These are phyloP conservation scores for Lipomyces anomalus DNA, from an alignment of 805 yeast genomes.

Conservation along the genomic window DNA sequence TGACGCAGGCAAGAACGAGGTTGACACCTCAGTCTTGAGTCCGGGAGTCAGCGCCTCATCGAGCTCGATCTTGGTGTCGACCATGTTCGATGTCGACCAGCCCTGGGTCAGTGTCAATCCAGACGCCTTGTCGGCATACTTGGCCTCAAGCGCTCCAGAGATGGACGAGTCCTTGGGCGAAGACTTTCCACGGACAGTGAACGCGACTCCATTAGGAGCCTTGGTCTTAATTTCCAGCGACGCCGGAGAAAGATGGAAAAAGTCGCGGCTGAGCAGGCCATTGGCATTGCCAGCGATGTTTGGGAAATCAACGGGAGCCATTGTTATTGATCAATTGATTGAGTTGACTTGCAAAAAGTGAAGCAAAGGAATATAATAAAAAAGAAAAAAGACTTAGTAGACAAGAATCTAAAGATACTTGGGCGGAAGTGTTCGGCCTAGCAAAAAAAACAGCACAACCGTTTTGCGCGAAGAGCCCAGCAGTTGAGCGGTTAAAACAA, in stretches of 20 bases:
- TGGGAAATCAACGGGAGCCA: slow-evolving; percentile 86
- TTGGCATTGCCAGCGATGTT: slow-evolving; percentile 91
- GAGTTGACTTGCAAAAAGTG: too few relatives aligned
- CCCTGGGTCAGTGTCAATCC: slow-evolving; percentile 95
- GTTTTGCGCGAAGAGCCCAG: too few relatives aligned
- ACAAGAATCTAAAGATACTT: too few relatives aligned
- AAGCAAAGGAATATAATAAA: too few relatives aligned
- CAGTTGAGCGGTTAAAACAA: too few relatives aligned
- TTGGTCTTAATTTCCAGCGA: slow-evolving; percentile 82
- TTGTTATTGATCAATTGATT: too few relatives aligned
- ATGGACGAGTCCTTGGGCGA: slow-evolving; percentile 72
- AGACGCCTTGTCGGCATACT: slow-evolving; percentile 84
- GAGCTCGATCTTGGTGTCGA: slow-evolving; percentile 90
- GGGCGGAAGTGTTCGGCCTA: too few relatives aligned
- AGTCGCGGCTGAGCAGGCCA: slow-evolving; percentile 84
- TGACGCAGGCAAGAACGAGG: slow-evolving; percentile 80
- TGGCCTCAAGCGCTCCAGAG: slow-evolving; percentile 84
- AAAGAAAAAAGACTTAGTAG: too few relatives aligned
- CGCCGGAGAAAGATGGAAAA: slow-evolving; percentile 86
- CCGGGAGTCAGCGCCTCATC: slow-evolving; percentile 88
- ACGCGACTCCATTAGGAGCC: slow-evolving; percentile 95
- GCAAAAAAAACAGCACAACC: too few relatives aligned
- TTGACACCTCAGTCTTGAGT: slow-evolving; percentile 83
- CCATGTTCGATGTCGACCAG: slow-evolving; percentile 90
- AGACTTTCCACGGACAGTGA: slow-evolving; percentile 88